A percentile compares a stretch with the other conserved stretches of the same genome.
Conservation (phyloP, 441 rosid genomes). For the Arabidopsis hybrid region DNA sequence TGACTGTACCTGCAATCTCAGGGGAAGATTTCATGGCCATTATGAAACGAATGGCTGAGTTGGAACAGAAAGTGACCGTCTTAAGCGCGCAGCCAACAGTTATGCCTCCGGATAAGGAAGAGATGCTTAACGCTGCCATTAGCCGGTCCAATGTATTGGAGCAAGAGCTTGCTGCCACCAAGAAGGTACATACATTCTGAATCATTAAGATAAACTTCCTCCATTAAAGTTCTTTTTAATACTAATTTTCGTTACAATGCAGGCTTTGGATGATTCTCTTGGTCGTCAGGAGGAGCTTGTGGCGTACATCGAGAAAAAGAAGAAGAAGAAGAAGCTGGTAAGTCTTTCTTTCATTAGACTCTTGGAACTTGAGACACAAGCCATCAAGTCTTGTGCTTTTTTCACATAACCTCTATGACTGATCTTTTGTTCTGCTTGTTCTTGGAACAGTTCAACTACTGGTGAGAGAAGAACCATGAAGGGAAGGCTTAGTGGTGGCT, state of each 20-base stretch:
- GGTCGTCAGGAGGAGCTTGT: constrained; percentile 32
- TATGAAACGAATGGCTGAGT: constrained; percentile 75
- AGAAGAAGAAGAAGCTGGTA: constrained; percentile 35
- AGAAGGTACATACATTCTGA: constrained; percentile 55
- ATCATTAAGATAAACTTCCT: not conserved
- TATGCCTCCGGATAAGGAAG: constrained; percentile 79
- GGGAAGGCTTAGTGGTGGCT: constrained; percentile 29
- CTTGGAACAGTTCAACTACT: constrained; percentile 37
- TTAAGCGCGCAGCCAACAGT: constrained; percentile 56
- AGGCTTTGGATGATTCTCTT: constrained; percentile 33
- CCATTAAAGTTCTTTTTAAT: not conserved
- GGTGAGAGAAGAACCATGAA: constrained; percentile 28
- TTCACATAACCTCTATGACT: constrained; percentile 4
- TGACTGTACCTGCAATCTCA: constrained; percentile 45
- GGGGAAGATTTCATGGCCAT: constrained; percentile 60
- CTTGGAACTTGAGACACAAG: constrained; percentile 21
- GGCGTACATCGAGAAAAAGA: constrained; percentile 28
- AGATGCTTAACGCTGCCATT: constrained; percentile 69
- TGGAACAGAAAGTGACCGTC: constrained; percentile 67
- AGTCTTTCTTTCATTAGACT: not conserved
- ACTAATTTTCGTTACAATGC: not conserved
- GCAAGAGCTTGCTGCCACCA: constrained; percentile 75
- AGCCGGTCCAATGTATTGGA: constrained; percentile 68
- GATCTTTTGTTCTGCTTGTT: constrained; percentile 10
- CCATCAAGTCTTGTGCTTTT: constrained; percentile 14